Evolutionary conservation across 306 rosid genomes (phyloP), one percentile per base, ranked within the genome.

Genomic region (Crotalaria pallida): DNA sequence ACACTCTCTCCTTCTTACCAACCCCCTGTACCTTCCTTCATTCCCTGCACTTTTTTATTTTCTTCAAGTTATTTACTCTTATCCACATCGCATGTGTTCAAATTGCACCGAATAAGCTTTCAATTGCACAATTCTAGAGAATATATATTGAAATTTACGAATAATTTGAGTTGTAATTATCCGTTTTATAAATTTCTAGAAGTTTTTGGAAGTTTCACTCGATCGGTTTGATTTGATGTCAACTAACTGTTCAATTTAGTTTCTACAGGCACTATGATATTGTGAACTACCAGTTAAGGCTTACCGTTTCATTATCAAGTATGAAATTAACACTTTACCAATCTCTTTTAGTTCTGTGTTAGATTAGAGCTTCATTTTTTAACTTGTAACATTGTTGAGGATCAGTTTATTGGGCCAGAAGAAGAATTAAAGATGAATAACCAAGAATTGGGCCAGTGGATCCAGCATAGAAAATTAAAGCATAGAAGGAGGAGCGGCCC

Each of bases 251-350:
- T 72, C 77, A 72, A 74, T 64, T 82, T 87, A 85, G 84, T 77
- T 84, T 85, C 83, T 87, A 89, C 87, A 87, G 89, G 89, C 84
- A 87, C 80, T 80, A 65, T 77, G 72, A 83, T 7, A 3, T 10
- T 9, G 44, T 38, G 44, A 69, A 83, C 76, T 70, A 76, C 81
- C 75, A 77, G 40, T 80, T 67, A 72, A 63, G 80, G 72, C 78
- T 62, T 65, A 40, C 77, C 47, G 83, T 80, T 48, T 83, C 82
- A 44, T 73, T 77, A 71, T 62, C 90, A 85, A 83, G 90, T 85
- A 85, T 2, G 79, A 74, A 85, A 65, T 53, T 61, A 75, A 65
- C 72, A 48, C 74, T n/a, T 73, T 38, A 0, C 0, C 44, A 38
- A 38, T 48, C 34, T 69, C 15, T 59, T 80, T n/a, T 17, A 36